phyloP scores from a whole-genome alignment of 2,329 filamentous ascomycete genomes.

The Talaromyces sp. region DNA sequence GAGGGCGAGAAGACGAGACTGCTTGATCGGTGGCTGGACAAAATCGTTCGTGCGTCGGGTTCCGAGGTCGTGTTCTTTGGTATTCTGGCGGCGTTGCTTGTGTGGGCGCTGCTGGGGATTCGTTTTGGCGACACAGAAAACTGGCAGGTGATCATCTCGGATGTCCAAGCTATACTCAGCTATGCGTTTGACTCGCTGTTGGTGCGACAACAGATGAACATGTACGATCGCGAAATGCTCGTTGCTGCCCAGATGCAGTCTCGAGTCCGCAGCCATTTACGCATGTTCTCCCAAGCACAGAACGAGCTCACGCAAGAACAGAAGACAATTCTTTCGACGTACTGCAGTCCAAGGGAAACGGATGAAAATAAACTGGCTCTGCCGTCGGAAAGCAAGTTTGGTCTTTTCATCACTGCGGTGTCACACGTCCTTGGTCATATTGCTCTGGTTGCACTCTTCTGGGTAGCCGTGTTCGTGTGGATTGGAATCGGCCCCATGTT shows the following conservation, averaged over 20 bases:
- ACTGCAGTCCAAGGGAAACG: not conserved
- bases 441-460: constrained; percentile 24
- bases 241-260: constrained; percentile 23
- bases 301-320: not conserved
- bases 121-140: constrained; percentile 22
- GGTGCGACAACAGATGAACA: constrained; percentile 32
- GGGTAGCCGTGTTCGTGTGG: constrained; percentile 11
- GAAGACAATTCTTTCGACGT: not conserved
- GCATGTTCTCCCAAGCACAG: constrained; percentile 20
- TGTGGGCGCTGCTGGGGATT: constrained; percentile 31
- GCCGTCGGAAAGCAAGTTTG: not conserved
- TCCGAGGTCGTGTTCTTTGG: constrained; percentile 28
- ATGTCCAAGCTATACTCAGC: constrained; percentile 33
- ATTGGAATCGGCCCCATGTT: constrained; percentile 15
- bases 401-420: not conserved
- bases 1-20: not conserved
- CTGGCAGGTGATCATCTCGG: constrained; percentile 32
- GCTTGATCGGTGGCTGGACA: constrained; percentile 27
- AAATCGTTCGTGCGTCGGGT: constrained; percentile 27
- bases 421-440: constrained; percentile 1
- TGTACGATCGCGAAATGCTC: constrained; percentile 20
- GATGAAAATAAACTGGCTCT: not conserved
- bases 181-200: constrained; percentile 34
- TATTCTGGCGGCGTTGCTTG: constrained; percentile 31
- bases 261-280: constrained; percentile 21